A percentile compares a stretch with the other conserved stretches of the same genome.
These are phyloP conservation scores for Dryadomyces sulphureus DNA, from an alignment of 2,329 filamentous ascomycete species.

Conservation along the genomic window DNA sequence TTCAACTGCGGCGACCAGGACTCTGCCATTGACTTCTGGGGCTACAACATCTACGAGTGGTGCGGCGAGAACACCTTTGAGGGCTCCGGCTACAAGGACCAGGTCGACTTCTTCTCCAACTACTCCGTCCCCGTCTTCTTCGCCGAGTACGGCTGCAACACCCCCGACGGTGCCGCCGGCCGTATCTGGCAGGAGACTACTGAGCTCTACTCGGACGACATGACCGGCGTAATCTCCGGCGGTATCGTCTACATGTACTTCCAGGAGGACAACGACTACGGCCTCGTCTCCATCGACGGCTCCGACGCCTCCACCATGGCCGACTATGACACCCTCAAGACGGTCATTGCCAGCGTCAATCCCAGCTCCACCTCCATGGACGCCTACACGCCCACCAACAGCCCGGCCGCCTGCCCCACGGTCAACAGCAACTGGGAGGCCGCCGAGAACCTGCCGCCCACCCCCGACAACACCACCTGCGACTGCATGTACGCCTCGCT, in stretches of 20 bases:
- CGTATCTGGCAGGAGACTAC: constrained; percentile 77
- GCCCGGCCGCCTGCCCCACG: constrained; percentile 55
- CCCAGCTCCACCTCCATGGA: constrained; percentile 51
- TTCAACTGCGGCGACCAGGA: constrained; percentile 73
- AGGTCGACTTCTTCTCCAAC: constrained; percentile 72
- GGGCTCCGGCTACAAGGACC: constrained; percentile 64
- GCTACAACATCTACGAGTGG: constrained; percentile 99
- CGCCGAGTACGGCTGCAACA: constrained; percentile 95
- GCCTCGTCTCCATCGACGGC: constrained; percentile 49
- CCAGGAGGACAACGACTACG: constrained; percentile 80
- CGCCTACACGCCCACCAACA: constrained; percentile 62
- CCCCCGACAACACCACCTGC: constrained; percentile 67
- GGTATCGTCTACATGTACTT: constrained; percentile 99
- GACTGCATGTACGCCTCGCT: constrained; percentile 69
- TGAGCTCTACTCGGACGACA: constrained; percentile 64
- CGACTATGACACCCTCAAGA: constrained; percentile 62
- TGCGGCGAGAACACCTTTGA: constrained; percentile 72
- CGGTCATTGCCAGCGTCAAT: constrained; percentile 50
- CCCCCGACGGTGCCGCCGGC: constrained; percentile 38
- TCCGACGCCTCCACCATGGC: constrained; percentile 49
- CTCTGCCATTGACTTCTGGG: constrained; percentile 84
- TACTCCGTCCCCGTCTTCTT: constrained; percentile 97
- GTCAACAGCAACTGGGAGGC: constrained; percentile 54
- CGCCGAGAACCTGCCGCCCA: constrained; percentile 58
- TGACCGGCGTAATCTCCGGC: constrained; percentile 81